Evolutionary conservation across 768 basidiomycete genomes (phyloP), one percentile per base, ranked within the genome.

Genomic region (Pulveroboletus ravenelii): DNA sequence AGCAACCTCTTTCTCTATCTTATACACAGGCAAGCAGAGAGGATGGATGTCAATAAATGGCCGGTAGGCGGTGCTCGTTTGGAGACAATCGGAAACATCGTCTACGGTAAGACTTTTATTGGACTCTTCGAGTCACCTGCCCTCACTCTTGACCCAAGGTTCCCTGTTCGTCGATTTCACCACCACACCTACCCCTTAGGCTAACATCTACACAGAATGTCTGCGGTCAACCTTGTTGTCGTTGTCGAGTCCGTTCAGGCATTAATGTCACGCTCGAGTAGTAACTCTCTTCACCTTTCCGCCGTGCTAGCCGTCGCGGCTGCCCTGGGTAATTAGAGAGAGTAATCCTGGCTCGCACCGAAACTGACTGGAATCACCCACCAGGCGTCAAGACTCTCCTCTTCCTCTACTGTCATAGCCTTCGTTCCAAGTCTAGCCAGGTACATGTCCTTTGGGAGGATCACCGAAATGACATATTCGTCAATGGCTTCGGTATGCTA

Each of bases 381-480:
- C 31, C 38, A 93, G 90, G 78, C 44, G 82, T 89, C 55, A 99
- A 99, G 69, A 76, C 92, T 41, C 39, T 84, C 0, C 79, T 99
- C 38, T 98, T 98, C 72, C 34, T 93, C 5, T 96, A 93, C 70
- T 93, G 93, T 67, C 81, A 73, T 60, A 77, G 89, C 3, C 76
- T 95, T 40, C 82, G 90, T 27, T 78, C 77, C 30, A 81, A 80
- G 55, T 93, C 89, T 6, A 93, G 89, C 60, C 96, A 99, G 69
- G 95, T 99, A 3, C 80, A 81, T 41, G 82, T 96, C n/a, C 78
- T 96, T 27, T 97, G 92, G 93, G 90, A 96, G 67, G 95, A 98
- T 63, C 94, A 97, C 57, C 77, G 94, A 57, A 97, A 93, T 61
- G 95, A 95, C 61, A 64, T 93, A n/a, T 89, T 82, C 64, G 83